A percentile compares a stretch with the other conserved stretches of the same genome.
phyloP scores from a whole-genome alignment of 1,284 basidiomycete genomes.

The Rhodotorula sp. region DNA sequence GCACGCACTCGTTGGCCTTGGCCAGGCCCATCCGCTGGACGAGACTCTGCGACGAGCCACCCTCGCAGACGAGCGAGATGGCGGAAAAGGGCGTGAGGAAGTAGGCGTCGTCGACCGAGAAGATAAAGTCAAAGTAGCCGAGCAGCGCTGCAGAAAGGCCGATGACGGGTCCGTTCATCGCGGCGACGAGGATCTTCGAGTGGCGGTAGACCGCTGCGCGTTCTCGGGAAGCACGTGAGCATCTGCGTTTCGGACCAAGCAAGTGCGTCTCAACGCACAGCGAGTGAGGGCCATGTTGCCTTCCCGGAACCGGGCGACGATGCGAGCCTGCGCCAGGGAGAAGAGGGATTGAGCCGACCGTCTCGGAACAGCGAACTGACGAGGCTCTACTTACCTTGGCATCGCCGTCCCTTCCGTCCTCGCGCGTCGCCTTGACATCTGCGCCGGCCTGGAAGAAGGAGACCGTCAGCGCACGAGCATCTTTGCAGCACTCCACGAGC shows the following conservation, averaged over 20 bases:
- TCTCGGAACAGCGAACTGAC: neutral
- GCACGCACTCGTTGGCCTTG: slow-evolving; percentile 33
- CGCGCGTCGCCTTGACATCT: slow-evolving; percentile 32
- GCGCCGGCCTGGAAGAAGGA: slow-evolving; percentile 24
- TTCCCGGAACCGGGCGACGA: slow-evolving; percentile 15
- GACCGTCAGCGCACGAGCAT: no score
- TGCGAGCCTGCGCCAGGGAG: slow-evolving; percentile 9
- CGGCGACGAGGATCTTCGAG: slow-evolving; percentile 37
- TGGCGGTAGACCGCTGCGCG: slow-evolving; percentile 27
- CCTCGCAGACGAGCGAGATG: slow-evolving; percentile 38
- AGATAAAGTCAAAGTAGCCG: slow-evolving; percentile 36
- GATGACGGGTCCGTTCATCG: slow-evolving; percentile 37
- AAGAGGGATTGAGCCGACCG: no score
- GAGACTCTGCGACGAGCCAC: slow-evolving; percentile 30
- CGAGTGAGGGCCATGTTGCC: slow-evolving; percentile 35
- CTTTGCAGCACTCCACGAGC: neutral
- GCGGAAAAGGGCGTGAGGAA: slow-evolving; percentile 38
- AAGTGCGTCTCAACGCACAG: neutral
- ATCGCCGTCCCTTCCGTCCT: slow-evolving; percentile 4
- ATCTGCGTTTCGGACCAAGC: accelerated
- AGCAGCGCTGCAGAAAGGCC: slow-evolving; percentile 29
- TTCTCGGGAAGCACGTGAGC: neutral
- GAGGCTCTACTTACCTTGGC: slow-evolving; percentile 2
- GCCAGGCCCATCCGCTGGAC: slow-evolving; percentile 37
- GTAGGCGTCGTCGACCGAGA: slow-evolving; percentile 38